Evolutionary conservation across 495 filamentous ascomycete species (phyloP).

Genomic region (Elasticomyces elasticus): DNA sequence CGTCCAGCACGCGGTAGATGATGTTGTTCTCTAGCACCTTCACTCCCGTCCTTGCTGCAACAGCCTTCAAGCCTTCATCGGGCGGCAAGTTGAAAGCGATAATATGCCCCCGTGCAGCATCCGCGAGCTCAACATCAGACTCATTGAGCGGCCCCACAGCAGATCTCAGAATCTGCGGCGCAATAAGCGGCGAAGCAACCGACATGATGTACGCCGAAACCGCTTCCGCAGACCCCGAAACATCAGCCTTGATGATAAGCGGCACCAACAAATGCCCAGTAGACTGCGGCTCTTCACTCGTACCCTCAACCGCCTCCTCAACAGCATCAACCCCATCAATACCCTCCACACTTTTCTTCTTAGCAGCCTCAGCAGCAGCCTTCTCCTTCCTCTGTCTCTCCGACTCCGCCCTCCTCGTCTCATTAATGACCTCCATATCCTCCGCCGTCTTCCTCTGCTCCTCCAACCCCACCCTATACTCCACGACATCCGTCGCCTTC

Average conservation of each 20-base stretch:
- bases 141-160: conserved; percentile 70
- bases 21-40: conserved; percentile 76
- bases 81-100: conserved; percentile 78
- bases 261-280: conserved; percentile 55
- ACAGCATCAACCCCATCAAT: conserved; percentile 21
- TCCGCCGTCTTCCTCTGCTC: conserved; percentile 51
- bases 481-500: conserved; percentile 68
- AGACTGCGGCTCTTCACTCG: conserved; percentile 6
- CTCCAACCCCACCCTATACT: conserved; percentile 56
- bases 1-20: conserved; percentile 85
- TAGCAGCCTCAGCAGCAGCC: conserved; percentile 26
- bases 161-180: conserved; percentile 62
- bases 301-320: conserved; percentile 18
- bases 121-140: conserved; percentile 82
- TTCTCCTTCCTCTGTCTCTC: conserved; percentile 49
- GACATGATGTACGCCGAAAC: conserved; percentile 61
- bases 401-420: conserved; percentile 49
- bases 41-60: conserved; percentile 62
- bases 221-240: conserved; percentile 86
- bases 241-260: conserved; percentile 87
- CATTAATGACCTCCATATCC: conserved; percentile 71
- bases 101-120: conserved; percentile 58
- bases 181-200: conserved; percentile 75
- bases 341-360: conserved; percentile 3
- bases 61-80: conserved; percentile 54